Base-by-base conservation (phyloP, 345 rosid genomes). In the Pistacia integerrima region DNA sequence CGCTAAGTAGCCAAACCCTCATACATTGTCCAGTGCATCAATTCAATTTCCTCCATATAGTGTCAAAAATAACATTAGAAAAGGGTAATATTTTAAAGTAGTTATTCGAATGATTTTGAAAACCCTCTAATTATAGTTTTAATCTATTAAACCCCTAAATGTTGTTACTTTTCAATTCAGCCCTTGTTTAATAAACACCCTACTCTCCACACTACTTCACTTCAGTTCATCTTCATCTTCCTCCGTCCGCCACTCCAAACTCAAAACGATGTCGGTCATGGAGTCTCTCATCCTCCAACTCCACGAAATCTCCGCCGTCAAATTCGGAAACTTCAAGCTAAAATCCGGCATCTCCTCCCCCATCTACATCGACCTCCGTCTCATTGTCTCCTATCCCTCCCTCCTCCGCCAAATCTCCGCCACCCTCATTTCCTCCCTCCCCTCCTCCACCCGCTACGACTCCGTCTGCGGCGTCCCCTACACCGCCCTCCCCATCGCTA, bases 401-500 rank as follows among this genome's bases (percentile, higher is more conserved):
- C 91, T 93, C 87, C 91, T 93, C 68, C 77, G 84, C 77, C 93
- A 81, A 70, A 92, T 96, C 85, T 91, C 99, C 70, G 83, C 84
- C 36, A 90, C 87, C 60, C 85, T 93, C 30, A 79, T 91, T 84
- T 84, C 97, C 78, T 79, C 94, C 49, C 88, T 93, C 80, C 81
- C 97, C 2, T 46, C 93, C 41, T 70, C 88, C 64, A 22, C 93
- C 59, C 41, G 81, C 70, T 95, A 77, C 80, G 90, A 95, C 83
- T 71, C 84, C 67, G 79, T 95, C 56, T 95, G 99, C 52, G 99
- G 98, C 63, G 98, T 95, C 64, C 98, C 99, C 4, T 93, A 95
- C 91, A 93, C 99, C 11, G 99, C 97, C 25, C 88, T 90, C n/a
- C 98, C 98, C 8, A 92, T 96, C 46, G 99, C 99, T 77, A 90